Evolutionary conservation across 805 yeast species (phyloP).

Genomic region (Yarrowia sp.): DNA sequence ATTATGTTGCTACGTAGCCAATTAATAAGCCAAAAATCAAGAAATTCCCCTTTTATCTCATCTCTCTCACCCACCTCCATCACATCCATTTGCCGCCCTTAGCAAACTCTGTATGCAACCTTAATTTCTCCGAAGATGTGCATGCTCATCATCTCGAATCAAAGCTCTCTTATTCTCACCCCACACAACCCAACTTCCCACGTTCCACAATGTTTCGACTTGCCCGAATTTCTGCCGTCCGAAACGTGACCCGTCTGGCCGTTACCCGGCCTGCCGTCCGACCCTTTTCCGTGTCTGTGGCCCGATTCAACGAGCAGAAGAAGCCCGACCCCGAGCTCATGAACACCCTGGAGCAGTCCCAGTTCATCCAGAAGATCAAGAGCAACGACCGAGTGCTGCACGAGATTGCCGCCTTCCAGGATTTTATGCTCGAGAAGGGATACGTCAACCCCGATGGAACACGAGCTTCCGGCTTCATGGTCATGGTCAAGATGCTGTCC

Average conservation of each 20-base stretch:
- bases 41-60: no score
- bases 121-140: not conserved
- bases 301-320: slow-evolving; percentile 6
- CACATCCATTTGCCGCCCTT: no score
- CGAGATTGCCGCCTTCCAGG: slow-evolving; percentile 36
- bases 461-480: slow-evolving; percentile 40
- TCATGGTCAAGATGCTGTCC: slow-evolving; percentile 46
- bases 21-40: no score
- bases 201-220: slow-evolving; percentile 15
- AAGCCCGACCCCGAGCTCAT: slow-evolving; percentile 35
- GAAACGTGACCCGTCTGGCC: slow-evolving; percentile 9
- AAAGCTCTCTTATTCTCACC: not conserved
- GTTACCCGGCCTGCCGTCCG: slow-evolving; percentile 1
- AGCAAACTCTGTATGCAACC: not conserved
- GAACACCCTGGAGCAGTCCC: slow-evolving; percentile 17
- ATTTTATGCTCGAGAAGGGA: slow-evolving; percentile 37
- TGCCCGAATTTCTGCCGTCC: slow-evolving; percentile 7
- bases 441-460: slow-evolving; percentile 35
- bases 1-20: no score
- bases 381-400: slow-evolving; percentile 30
- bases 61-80: no score
- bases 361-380: slow-evolving; percentile 18
- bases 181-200: not conserved
- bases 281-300: not conserved
- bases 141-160: not conserved